Evolutionary conservation across 164 flowering plant genomes (phyloP).

Genomic region (Dillenia suffruticosa): DNA sequence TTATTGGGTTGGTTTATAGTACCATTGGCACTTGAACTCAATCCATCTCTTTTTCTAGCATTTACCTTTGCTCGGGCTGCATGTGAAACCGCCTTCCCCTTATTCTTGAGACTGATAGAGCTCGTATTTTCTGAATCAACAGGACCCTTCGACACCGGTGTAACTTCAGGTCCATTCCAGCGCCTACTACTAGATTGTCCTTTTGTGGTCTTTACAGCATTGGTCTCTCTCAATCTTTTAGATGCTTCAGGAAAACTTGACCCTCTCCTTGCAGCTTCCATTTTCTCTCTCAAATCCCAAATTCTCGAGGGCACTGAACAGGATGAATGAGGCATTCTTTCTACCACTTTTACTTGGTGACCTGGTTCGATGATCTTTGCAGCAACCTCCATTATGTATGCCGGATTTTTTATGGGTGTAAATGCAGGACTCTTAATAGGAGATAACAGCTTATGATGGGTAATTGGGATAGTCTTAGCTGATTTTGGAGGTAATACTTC

Average conservation of each 20-base stretch:
- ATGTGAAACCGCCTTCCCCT: conserved; percentile 74
- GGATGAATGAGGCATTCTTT: conserved; percentile 31
- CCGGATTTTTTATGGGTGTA: conserved; percentile 52
- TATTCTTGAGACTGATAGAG: conserved; percentile 38
- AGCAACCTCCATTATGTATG: conserved; percentile 88
- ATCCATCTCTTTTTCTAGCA: conserved; percentile 79
- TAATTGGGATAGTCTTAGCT: conserved; percentile 53
- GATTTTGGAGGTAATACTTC: conserved; percentile 65
- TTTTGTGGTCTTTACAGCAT: conserved; percentile 60
- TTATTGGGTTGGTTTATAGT: conserved; percentile 40
- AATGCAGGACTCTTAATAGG: conserved; percentile 51
- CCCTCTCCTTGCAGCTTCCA: conserved; percentile 32
- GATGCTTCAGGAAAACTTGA: conserved; percentile 41
- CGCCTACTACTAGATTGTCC: conserved; percentile 73
- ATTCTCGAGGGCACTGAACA: conserved; percentile 36
- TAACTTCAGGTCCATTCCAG: conserved; percentile 51
- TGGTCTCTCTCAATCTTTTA: conserved; percentile 45
- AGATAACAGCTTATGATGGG: conserved; percentile 57
- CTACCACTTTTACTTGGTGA: conserved; percentile 27
- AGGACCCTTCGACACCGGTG: conserved; percentile 23
- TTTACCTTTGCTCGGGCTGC: conserved; percentile 95
- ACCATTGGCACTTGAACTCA: conserved; percentile 25
- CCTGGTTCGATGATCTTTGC: conserved; percentile 71
- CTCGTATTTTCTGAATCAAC: conserved; percentile 32
- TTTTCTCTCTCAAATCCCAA: conserved; percentile 49